A percentile compares a stretch with the other conserved stretches of the same genome.
Evolutionary conservation across 306 rosid genomes (phyloP).

Genomic region (Lathyrus oleraceus): DNA sequence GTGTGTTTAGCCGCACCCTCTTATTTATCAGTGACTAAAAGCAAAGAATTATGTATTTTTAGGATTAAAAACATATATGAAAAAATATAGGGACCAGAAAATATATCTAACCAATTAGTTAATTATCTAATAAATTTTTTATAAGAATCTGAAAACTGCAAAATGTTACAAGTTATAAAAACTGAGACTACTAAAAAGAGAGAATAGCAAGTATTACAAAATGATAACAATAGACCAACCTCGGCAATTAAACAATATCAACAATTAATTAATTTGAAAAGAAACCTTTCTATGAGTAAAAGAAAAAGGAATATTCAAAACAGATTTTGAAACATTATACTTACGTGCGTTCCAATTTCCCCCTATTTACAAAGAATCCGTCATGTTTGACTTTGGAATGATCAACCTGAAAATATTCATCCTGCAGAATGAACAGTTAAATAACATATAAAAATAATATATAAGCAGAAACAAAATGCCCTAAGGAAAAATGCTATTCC

Average conservation of each 20-base stretch:
- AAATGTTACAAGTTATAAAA: slow-evolving; percentile 1
- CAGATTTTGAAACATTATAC: slow-evolving; percentile 37
- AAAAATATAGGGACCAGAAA: background rate
- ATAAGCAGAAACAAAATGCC: slow-evolving; percentile 3
- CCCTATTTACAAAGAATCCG: slow-evolving; percentile 95
- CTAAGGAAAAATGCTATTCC: slow-evolving; percentile 10
- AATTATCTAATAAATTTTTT: slow-evolving; percentile 12
- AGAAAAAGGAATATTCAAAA: slow-evolving; percentile 16
- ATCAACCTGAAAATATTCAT: slow-evolving; percentile 96
- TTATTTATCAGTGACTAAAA: background rate
- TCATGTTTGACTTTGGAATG: slow-evolving; percentile 87
- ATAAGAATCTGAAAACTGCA: background rate
- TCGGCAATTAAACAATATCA: slow-evolving; percentile 4
- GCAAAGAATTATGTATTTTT: background rate
- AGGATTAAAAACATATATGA: background rate
- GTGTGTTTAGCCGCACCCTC: background rate
- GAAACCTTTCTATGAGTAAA: slow-evolving; percentile 4
- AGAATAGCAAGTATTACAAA: slow-evolving; percentile 17
- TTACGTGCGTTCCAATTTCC: slow-evolving; percentile 85
- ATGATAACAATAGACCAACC: slow-evolving; percentile 16
- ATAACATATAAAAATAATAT: slow-evolving; percentile 26
- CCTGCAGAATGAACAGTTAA: slow-evolving; percentile 60
- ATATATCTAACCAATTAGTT: background rate
- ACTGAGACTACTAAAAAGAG: slow-evolving; percentile 12
- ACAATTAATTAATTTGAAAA: slow-evolving; percentile 25